Evolutionary conservation across 2,329 filamentous ascomycete genomes (phyloP), one percentile per base, ranked within the genome.

Genomic region (Penicillium occitanis): DNA sequence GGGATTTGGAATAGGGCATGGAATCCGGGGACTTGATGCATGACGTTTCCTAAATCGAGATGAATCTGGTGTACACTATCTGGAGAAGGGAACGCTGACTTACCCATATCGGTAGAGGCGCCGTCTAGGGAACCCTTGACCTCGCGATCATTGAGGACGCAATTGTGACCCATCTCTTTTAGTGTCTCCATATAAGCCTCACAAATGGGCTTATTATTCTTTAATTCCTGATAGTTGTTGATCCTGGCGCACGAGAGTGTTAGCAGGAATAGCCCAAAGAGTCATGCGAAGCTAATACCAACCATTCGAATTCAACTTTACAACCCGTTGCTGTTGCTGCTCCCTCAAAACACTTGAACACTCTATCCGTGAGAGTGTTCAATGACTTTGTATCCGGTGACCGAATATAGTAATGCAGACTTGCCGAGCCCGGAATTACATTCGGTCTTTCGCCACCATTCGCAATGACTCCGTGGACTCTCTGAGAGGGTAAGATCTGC

Each of bases 361-460:
- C 73, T 40, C 68, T 74, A 6, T 63, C 66, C 19, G 74, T 69
- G 25, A 79, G 67, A 11, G 44, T 48, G 22, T 75, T 73, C 14
- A 85, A 70, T 1, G 83, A 76, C 5, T 75, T 74, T 48, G 81
- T 71, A 2, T 76, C 82, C 17, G 76, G 73, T 5, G 81, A 80
- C 17, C 84, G 78, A 0, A 84, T 76, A n/a, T 80, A 78, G 66
- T 81, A 85, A 1, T 80, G 76, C 5, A 81, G 75, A n/a, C 79
- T 78, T 0, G 84, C 79, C 22, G 77, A 78, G 0, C 83, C 82
- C 25, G 87, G 85, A 63, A 88, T 87, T 11, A 88, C 79, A 70
- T 88, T 88, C 0, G 85, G 80, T 17, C 82, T 81, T 5, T 79
- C 78, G 0, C 85, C 85, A 2, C 84, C 85, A 64, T 85, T 74